Conservation (phyloP, 176 grass and related monocot species). For the Eremochloa ophiuroides region DNA sequence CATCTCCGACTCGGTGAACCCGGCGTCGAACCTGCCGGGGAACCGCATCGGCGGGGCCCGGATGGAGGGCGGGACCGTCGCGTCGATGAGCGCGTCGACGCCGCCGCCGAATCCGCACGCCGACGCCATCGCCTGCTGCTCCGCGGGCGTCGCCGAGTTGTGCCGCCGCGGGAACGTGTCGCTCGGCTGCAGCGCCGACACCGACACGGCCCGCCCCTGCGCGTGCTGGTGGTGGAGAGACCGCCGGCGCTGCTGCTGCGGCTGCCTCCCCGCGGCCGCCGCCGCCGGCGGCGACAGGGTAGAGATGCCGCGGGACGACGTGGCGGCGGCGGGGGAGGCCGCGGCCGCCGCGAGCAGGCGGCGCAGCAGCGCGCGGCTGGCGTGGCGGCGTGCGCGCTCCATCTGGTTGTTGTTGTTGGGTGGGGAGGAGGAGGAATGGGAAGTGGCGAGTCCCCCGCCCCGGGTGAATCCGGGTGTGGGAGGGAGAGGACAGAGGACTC, state of each 20-base stretch:
- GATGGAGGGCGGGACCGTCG: slow-evolving; percentile 63
- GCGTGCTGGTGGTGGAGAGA: slow-evolving; percentile 19
- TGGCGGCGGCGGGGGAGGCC: not conserved
- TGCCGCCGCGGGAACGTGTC: slow-evolving; percentile 91
- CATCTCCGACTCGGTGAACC: slow-evolving; percentile 91
- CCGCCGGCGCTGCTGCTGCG: not conserved
- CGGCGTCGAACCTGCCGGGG: slow-evolving; percentile 63
- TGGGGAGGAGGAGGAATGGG: not conserved
- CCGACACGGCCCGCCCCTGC: slow-evolving; percentile 36
- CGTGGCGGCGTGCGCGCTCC: slow-evolving; percentile 83
- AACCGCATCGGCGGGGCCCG: slow-evolving; percentile 55
- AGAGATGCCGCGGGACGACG: slow-evolving; percentile 40
- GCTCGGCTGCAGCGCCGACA: slow-evolving; percentile 64
- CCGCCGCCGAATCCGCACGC: slow-evolving; percentile 58
- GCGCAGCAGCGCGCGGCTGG: slow-evolving; percentile 64
- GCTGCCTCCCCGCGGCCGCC: not conserved
- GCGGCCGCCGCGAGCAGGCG: slow-evolving; percentile 51
- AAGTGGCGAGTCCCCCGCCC: not conserved
- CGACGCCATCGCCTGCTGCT: slow-evolving; percentile 68
- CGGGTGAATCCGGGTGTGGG: too few species aligned
- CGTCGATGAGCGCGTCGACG: slow-evolving; percentile 77
- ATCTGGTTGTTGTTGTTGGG: slow-evolving; percentile 2
- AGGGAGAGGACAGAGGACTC: not conserved
- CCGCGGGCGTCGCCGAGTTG: slow-evolving; percentile 79
- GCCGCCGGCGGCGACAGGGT: slow-evolving; percentile 17